These are phyloP conservation scores for Austroboletus festivus DNA, from an alignment of 768 basidiomycete genomes.

Conservation along the genomic window DNA sequence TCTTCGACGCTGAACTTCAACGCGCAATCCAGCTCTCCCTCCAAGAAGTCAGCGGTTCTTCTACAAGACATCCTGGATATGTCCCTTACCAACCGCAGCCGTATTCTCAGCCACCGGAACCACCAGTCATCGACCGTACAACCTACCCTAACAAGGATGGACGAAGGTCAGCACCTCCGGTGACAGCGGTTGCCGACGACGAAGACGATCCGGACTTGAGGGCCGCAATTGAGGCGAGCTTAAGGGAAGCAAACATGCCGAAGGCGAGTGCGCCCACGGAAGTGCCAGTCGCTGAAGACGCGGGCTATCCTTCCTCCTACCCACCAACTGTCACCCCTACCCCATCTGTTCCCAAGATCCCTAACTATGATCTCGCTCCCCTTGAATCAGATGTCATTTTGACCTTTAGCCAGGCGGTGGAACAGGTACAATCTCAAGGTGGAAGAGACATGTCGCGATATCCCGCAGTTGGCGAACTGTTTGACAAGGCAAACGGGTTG, in stretches of 20 bases:
- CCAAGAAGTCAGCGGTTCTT: constrained; percentile 60
- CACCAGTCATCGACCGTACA: constrained; percentile 60
- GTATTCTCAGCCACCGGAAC: constrained; percentile 57
- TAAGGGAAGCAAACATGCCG: constrained; percentile 79
- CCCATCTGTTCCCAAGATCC: constrained; percentile 49
- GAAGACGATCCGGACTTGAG: constrained; percentile 91
- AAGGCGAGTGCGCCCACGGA: constrained; percentile 75
- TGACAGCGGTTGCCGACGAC: constrained; percentile 42
- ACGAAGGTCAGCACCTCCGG: constrained; percentile 19
- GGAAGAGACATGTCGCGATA: constrained; percentile 76
- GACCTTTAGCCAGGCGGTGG: constrained; percentile 88
- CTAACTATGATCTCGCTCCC: constrained; percentile 78
- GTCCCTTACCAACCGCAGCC: constrained; percentile 52
- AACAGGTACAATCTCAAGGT: constrained; percentile 76
- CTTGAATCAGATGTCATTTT: constrained; percentile 83
- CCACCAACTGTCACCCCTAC: constrained; percentile 38
- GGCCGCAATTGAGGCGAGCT: constrained; percentile 92
- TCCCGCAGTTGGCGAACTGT: constrained; percentile 81
- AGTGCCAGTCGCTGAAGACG: constrained; percentile 51
- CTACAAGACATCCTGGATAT: constrained; percentile 59
- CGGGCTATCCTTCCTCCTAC: constrained; percentile 45
- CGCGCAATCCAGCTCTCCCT: constrained; percentile 91
- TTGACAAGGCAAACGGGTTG: constrained; percentile 74
- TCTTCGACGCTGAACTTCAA: constrained; percentile 85
- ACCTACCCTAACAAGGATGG: constrained; percentile 35